Percentiles rank a stretch among this genome's conserved stretches.
Conservation (phyloP, 495 filamentous ascomycete species). For the Lepidopterella palustris region DNA sequence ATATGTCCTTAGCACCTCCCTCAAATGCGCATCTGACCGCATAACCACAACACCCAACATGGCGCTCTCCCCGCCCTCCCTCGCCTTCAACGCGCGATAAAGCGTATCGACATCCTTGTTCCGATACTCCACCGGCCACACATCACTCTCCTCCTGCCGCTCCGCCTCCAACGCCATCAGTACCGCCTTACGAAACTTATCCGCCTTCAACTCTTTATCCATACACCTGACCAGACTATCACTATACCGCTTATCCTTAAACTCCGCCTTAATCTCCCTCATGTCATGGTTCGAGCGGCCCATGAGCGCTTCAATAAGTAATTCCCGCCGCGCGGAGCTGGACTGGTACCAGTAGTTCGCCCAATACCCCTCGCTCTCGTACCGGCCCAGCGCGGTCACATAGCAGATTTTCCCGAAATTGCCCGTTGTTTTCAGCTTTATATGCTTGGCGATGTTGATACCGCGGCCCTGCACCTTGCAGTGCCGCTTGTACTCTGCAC, state of each 20-base stretch:
- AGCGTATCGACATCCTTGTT: constrained; percentile 64
- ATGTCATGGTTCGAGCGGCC: constrained; percentile 83
- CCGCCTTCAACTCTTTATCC: constrained; percentile 81
- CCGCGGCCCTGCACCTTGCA: constrained; percentile 63
- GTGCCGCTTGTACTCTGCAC: constrained; percentile 81
- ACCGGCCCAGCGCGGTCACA: constrained; percentile 80
- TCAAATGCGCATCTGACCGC: constrained; percentile 71
- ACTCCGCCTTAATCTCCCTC: constrained; percentile 83
- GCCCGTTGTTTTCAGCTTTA: constrained; percentile 66
- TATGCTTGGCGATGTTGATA: constrained; percentile 94
- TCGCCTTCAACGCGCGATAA: constrained; percentile 58
- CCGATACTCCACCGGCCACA: constrained; percentile 48
- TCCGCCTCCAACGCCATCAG: constrained; percentile 73
- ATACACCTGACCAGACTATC: constrained; percentile 79
- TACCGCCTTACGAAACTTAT: constrained; percentile 88
- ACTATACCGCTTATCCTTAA: constrained; percentile 86
- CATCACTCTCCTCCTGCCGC: constrained; percentile 69
- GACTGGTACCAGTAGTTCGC: constrained; percentile 98
- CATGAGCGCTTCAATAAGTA: constrained; percentile 89
- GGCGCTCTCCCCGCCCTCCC: constrained; percentile 79
- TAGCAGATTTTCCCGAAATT: constrained; percentile 89
- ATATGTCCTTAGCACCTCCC: constrained; percentile 70
- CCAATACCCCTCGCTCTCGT: constrained; percentile 96
- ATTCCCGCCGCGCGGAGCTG: constrained; percentile 41
- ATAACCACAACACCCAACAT: constrained; percentile 84